These are phyloP conservation scores for Ascochyta pisi DNA, from an alignment of 2,329 filamentous ascomycete genomes.

Conservation along the genomic window DNA sequence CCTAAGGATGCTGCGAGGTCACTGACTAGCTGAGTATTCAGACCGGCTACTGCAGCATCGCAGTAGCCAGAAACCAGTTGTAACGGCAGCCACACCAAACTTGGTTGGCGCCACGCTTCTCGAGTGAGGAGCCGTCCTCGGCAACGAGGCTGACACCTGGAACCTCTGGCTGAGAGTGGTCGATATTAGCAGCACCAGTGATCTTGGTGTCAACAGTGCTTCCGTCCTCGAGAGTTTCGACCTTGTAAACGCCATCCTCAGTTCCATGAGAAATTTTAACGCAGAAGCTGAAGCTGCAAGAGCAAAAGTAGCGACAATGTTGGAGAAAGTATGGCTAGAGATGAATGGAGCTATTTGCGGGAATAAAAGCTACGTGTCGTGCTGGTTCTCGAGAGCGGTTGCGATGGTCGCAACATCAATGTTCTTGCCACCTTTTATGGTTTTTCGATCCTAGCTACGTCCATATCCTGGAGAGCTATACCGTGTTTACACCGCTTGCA, in stretches of 20 bases:
- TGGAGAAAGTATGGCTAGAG: conserved; percentile 4
- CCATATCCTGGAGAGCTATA: too few species aligned
- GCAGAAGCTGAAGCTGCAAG: conserved; percentile 1
- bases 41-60: conserved; percentile 11
- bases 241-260: conserved; percentile 5
- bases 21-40: conserved; percentile 9
- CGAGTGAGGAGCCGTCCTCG: neutral
- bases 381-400: too few species aligned
- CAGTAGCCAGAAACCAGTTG: conserved; percentile 4
- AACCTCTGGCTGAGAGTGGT: neutral
- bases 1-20: neutral
- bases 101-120: neutral
- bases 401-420: too few species aligned
- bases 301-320: conserved; percentile 1
- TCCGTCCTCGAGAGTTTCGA: conserved; percentile 4
- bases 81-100: conserved; percentile 13
- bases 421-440: too few species aligned
- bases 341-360: neutral
- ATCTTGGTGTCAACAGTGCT: conserved; percentile 4
- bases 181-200: neutral
- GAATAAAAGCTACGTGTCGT: too few species aligned
- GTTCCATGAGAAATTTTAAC: conserved; percentile 1
- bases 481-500: too few species aligned
- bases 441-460: too few species aligned
- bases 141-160: neutral